Conservation (phyloP, 73 alveolate genomes). For the Tetrahymena borealis region DNA sequence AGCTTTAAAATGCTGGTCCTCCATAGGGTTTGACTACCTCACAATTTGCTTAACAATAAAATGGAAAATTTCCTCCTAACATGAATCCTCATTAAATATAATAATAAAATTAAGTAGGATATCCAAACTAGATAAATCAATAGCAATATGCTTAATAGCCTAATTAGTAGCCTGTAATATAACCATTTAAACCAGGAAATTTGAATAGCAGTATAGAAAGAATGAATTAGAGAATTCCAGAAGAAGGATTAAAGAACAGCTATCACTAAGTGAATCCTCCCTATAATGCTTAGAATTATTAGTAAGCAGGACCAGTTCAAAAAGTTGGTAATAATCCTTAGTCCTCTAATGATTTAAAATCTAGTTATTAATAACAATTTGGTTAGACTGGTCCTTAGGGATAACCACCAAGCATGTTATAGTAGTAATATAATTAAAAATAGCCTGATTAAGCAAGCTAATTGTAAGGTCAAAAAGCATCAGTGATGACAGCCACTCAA, state of each 20-base stretch:
- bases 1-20: background rate
- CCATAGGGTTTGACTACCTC: background rate
- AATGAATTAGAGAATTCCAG: background rate
- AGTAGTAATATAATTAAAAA: background rate
- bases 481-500: background rate
- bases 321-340: background rate
- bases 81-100: background rate
- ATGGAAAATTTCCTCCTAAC: background rate
- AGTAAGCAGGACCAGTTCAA: background rate
- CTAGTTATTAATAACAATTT: background rate
- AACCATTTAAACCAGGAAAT: background rate
- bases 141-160: no score
- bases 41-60: background rate
- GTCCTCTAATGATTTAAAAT: background rate
- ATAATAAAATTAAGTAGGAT: background rate
- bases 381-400: background rate
- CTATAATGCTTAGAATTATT: background rate
- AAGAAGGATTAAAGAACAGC: background rate
- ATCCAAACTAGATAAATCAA: background rate
- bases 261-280: background rate
- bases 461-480: background rate
- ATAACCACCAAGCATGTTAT: background rate
- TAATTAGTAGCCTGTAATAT: no score
- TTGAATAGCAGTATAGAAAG: background rate
- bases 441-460: background rate